Conservation (phyloP, 1,284 basidiomycete species). For the Meripilus lineatus region DNA sequence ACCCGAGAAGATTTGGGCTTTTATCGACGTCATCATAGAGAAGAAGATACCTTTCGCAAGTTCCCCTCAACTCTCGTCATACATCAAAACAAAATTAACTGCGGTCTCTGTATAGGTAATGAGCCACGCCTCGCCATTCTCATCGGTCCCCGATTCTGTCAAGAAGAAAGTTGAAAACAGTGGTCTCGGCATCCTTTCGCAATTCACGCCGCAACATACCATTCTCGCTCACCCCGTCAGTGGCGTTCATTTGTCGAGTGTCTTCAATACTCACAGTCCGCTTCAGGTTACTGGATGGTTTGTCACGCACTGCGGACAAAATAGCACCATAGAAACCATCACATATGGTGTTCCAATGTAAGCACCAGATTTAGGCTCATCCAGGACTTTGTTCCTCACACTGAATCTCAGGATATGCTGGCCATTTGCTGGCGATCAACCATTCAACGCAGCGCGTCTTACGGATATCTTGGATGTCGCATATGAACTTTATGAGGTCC, state of each 20-base stretch:
- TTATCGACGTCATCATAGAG: slow-evolving; percentile 10
- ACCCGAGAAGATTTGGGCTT: slow-evolving; percentile 7
- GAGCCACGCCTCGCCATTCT: slow-evolving; percentile 15
- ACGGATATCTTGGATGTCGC: slow-evolving; percentile 17
- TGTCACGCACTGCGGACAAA: slow-evolving; percentile 13
- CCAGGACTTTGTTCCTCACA: background rate
- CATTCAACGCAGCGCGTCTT: slow-evolving; percentile 19
- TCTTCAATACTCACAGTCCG: background rate
- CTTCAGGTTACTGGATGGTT: slow-evolving; percentile 13
- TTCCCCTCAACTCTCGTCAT: background rate
- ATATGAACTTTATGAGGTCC: slow-evolving; percentile 25
- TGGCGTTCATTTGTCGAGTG: background rate
- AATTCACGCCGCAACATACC: slow-evolving; percentile 20
- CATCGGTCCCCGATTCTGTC: slow-evolving; percentile 12
- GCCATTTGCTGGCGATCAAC: slow-evolving; percentile 22
- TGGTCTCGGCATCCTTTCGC: slow-evolving; percentile 13
- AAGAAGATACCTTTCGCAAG: slow-evolving; percentile 11
- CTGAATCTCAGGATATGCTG: slow-evolving; percentile 20
- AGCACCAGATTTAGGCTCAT: background rate
- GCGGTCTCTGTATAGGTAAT: slow-evolving; percentile 14
- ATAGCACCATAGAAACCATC: slow-evolving; percentile 13
- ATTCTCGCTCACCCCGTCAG: slow-evolving; percentile 19
- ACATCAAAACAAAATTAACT: background rate
- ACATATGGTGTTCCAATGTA: slow-evolving; percentile 9
- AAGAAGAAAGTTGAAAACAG: slow-evolving; percentile 11